A percentile compares a stretch with the other conserved stretches of the same genome.
Evolutionary conservation across 106 monocot species (phyloP).

Genomic region (Phalaenopsis aphrodite): DNA sequence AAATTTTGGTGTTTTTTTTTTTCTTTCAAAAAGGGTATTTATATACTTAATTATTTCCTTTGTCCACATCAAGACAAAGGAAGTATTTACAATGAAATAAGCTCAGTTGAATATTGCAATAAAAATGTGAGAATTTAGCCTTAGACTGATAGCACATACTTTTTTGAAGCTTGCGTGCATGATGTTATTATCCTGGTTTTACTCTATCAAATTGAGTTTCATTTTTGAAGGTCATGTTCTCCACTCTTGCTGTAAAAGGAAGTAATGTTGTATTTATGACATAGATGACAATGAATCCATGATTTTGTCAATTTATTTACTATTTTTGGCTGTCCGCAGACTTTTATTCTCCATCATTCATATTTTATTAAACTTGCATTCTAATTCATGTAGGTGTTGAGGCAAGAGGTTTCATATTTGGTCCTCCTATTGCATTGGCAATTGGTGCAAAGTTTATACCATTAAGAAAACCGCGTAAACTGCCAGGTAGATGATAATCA

Average conservation of each 20-base stretch:
- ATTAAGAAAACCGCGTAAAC: slow-evolving; percentile 2
- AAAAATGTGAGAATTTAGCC: neutral
- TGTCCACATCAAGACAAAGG: neutral
- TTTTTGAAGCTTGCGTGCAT: too few relatives aligned
- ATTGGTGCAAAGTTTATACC: slow-evolving; percentile 10
- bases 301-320: neutral
- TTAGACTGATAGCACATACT: too few relatives aligned
- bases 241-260: neutral
- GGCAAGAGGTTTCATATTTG: slow-evolving; percentile 9
- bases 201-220: too few relatives aligned
- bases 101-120: neutral
- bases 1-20: neutral
- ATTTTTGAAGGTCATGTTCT: too few relatives aligned
- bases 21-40: neutral
- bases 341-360: neutral
- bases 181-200: too few relatives aligned
- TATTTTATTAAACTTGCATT: neutral
- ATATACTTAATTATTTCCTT: neutral
- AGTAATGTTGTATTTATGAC: neutral
- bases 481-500: neutral
- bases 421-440: slow-evolving; percentile 6
- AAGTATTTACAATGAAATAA: neutral
- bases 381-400: neutral
- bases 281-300: neutral
- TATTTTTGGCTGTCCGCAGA: neutral